Percentiles rank a stretch among this genome's conserved stretches.
Evolutionary conservation across 805 yeast species (phyloP).

Genomic region (Barnettozyma wickerhamii): DNA sequence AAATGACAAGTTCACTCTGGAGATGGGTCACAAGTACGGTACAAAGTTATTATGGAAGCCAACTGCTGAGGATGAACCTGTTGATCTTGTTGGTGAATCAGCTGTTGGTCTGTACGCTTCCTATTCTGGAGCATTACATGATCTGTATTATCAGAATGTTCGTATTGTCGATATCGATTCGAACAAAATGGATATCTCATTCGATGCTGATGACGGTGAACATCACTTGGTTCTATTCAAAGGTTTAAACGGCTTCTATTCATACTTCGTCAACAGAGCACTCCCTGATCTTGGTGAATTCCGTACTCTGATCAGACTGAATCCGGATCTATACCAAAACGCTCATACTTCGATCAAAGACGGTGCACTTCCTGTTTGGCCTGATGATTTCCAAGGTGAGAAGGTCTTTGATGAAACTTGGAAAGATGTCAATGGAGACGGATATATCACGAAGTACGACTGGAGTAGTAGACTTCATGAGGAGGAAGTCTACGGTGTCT

Average conservation of each 20-base stretch:
- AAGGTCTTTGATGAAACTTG: constrained; percentile 6
- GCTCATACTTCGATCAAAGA: constrained; percentile 5
- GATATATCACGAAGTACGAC: constrained; percentile 5
- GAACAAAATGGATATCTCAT: constrained; percentile 5
- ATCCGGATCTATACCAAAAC: constrained; percentile 4
- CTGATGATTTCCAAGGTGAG: constrained; percentile 2
- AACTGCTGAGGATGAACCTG: constrained; percentile 1
- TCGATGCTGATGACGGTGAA: constrained; percentile 6
- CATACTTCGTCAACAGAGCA: constrained; percentile 4
- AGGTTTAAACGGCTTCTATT: constrained; percentile 4
- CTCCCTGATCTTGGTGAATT: constrained; percentile 4
- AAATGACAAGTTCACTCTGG: constrained; percentile 3
- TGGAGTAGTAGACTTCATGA: constrained; percentile 7
- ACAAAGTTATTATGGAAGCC: constrained; percentile 1
- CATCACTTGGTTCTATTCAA: constrained; percentile 5
- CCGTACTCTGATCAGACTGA: constrained; percentile 4
- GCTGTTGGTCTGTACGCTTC: constrained; percentile 4
- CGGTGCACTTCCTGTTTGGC: constrained; percentile 3
- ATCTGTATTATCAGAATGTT: not conserved
- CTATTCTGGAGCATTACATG: not conserved
- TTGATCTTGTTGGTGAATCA: constrained; percentile 3
- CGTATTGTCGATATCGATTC: constrained; percentile 2
- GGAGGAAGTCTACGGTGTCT: constrained; percentile 6
- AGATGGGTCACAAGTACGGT: constrained; percentile 3
- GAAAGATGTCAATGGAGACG: not conserved